A percentile compares a stretch with the other conserved stretches of the same genome.
These are phyloP conservation scores for Globisporangium takayamanum DNA, from an alignment of 352 stramenopile genomes.

Conservation along the genomic window DNA sequence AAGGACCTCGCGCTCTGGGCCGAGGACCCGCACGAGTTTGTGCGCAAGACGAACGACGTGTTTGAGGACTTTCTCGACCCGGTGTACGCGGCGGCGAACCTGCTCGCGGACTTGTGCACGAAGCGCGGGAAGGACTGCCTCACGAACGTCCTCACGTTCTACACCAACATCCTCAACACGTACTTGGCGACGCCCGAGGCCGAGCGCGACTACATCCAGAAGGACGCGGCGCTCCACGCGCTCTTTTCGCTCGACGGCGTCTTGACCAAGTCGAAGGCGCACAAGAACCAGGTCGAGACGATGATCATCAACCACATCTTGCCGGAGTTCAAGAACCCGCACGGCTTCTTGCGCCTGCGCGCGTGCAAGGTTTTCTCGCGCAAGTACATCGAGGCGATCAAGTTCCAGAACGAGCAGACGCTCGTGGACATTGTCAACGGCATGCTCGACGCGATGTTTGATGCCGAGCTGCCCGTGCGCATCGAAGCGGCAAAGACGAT, in stretches of 20 bases:
- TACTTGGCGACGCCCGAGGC: constrained; percentile 71
- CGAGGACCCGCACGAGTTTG: constrained; percentile 96
- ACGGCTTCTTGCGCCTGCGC: constrained; percentile 92
- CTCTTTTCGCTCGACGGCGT: constrained; percentile 92
- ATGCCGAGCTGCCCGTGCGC: constrained; percentile 94
- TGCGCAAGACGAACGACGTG: constrained; percentile 96
- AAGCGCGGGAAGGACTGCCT: constrained; percentile 94
- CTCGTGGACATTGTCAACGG: constrained; percentile 72
- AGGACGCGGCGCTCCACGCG: constrained; percentile 92
- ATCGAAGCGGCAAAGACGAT: constrained; percentile 93
- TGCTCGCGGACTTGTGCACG: constrained; percentile 93
- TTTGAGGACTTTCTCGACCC: constrained; percentile 96
- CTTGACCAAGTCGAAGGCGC: constrained; percentile 92
- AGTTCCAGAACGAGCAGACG: constrained; percentile 90
- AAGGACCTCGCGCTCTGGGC: constrained; percentile 94
- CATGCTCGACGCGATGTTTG: constrained; percentile 87
- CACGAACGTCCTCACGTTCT: constrained; percentile 86
- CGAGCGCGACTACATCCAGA: constrained; percentile 93
- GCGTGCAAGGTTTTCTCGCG: constrained; percentile 96
- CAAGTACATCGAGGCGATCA: constrained; percentile 89
- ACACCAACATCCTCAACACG: constrained; percentile 90
- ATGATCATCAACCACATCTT: constrained; percentile 94
- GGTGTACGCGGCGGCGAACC: constrained; percentile 89
- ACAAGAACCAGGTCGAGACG: constrained; percentile 89
- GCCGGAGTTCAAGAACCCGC: constrained; percentile 93